Evolutionary conservation across 192 early-diverging fungal genomes (phyloP), one percentile per base, ranked within the genome.

Genomic region (Backusella macrospora): DNA sequence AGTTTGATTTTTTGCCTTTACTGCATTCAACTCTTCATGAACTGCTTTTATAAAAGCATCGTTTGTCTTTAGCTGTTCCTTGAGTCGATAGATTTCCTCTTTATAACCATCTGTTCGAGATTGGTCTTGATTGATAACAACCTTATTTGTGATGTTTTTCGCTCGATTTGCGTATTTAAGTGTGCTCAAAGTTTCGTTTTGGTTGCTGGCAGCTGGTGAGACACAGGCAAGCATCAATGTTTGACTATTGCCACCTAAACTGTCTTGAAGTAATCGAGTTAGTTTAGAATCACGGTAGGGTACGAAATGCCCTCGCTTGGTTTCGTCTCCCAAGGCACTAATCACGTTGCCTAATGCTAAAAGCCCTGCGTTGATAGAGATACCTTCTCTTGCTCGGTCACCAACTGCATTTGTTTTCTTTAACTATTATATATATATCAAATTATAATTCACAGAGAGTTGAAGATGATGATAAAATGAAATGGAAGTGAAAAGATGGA

Each of bases 321-420:
- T 71, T 72, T 88, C 82, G 72, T 97, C 97, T 26, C 95, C 95
- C 14, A 99, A 87, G 1, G 97, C 98, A 49, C 91, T 93, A 47
- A 99, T 99, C 29, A 96, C 96, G 81, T 99, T 99, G 45, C 97
- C 97, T 12, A 99, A 88, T 2, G 97, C 96, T 65, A 98, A 78
- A n/a, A 99, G 85, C 13, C 96, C 96, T 63, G 94, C 89, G 77
- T 98, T 99, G 83, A 98, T 99, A 0, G 94, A 91, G 65, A 98
- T 98, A 43, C 97, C 97, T 79, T 99, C 97, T 76, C 92, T 91
- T 74, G 95, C 95, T 48, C 96, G 88, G 59, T 97, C 96, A 49
- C 97, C 97, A 34, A 90, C 89, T 0, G 96, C 94, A 73, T 93
- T 86, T 5, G 96, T 99, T 74, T 92, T 86, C 81, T 98, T 98